These are phyloP conservation scores for Umbelopsis sp. DNA, from an alignment of 192 early-diverging fungal genomes.

Conservation along the genomic window DNA sequence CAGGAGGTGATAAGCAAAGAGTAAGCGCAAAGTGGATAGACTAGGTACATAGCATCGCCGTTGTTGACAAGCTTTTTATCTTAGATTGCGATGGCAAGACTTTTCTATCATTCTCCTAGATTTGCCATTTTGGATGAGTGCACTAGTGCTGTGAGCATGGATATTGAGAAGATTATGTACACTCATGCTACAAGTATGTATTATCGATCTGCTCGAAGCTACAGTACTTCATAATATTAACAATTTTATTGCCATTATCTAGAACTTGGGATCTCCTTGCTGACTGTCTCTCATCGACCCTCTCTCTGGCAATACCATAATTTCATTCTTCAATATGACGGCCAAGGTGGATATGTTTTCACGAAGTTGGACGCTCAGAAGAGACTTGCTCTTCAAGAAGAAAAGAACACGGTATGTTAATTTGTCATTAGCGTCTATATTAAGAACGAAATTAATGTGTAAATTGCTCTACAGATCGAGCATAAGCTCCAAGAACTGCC, in stretches of 20 bases:
- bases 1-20: conserved; percentile 95
- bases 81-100: conserved; percentile 90
- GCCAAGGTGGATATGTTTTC: conserved; percentile 95
- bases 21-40: conserved; percentile 29
- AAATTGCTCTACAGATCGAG: conserved; percentile 53
- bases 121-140: conserved; percentile 98
- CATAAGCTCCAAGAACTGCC: conserved; percentile 78
- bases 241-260: not conserved
- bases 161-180: conserved; percentile 92
- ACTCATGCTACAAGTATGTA: conserved; percentile 66
- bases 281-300: conserved; percentile 95
- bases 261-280: conserved; percentile 82
- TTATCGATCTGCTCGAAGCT: not conserved
- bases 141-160: conserved; percentile 87
- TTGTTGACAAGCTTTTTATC: not conserved
- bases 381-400: conserved; percentile 87
- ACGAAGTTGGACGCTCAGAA: conserved; percentile 86
- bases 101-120: conserved; percentile 95
- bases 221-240: not conserved
- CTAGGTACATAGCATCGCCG: not conserved
- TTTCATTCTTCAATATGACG: conserved; percentile 92
- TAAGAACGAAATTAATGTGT: not conserved
- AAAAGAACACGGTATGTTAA: conserved; percentile 71
- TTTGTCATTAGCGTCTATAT: too few relatives aligned
- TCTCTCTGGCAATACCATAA: conserved; percentile 98